phyloP scores from a whole-genome alignment of 306 rosid species.

The Ochetophila trinervis region DNA sequence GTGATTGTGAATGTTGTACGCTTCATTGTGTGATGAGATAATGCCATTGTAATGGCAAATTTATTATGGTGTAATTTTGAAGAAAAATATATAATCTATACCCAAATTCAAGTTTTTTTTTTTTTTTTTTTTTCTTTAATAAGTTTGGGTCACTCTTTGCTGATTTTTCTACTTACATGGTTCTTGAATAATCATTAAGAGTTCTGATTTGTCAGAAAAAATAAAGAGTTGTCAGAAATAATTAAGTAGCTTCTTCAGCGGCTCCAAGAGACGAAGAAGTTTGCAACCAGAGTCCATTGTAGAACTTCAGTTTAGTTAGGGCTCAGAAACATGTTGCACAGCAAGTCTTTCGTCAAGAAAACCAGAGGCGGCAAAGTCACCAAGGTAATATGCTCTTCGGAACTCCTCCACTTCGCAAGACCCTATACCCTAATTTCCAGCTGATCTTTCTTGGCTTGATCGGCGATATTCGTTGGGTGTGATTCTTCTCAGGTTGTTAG shows the following conservation, averaged over 20 bases:
- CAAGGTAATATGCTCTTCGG: constrained; percentile 40
- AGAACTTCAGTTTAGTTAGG: background rate
- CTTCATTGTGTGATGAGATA: too few species aligned
- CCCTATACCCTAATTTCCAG: background rate
- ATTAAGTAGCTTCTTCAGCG: background rate
- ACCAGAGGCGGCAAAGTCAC: constrained; percentile 72
- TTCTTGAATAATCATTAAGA: background rate
- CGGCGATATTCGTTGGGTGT: background rate
- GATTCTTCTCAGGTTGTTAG: constrained; percentile 60
- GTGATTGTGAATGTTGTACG: too few species aligned
- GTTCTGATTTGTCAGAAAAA: too few species aligned
- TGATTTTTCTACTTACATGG: too few species aligned
- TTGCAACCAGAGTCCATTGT: background rate
- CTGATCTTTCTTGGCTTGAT: background rate
- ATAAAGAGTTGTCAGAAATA: background rate
- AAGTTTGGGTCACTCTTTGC: too few species aligned
- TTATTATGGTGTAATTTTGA: too few species aligned
- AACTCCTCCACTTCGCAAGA: background rate
- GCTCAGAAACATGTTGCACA: constrained; percentile 59
- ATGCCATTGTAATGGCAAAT: too few species aligned
- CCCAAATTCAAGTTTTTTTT: too few species aligned
- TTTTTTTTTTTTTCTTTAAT: too few species aligned
- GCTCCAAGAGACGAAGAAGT: background rate
- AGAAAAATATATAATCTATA: too few species aligned
- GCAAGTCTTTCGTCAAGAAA: constrained; percentile 76